phyloP scores from a whole-genome alignment of 1,284 basidiomycete genomes.

The Malassezia caprae region DNA sequence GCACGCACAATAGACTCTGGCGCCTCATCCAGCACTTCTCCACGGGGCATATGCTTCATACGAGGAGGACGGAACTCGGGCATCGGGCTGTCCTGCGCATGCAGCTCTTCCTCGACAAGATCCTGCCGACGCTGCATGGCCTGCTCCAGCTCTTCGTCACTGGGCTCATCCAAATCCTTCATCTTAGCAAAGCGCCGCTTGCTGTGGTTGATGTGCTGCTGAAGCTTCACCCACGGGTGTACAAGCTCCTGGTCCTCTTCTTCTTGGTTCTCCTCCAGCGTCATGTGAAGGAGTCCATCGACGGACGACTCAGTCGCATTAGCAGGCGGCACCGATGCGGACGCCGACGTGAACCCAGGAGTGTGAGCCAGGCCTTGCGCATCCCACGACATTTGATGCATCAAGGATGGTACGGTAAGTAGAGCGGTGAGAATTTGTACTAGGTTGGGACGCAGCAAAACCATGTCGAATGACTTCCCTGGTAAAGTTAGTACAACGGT shows the following conservation, averaged over 20 bases:
- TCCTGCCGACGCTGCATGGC: conserved; percentile 53
- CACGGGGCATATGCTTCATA: background rate
- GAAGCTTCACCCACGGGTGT: conserved; percentile 48
- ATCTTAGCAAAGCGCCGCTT: conserved; percentile 61
- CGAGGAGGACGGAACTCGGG: conserved; percentile 4
- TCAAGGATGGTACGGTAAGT: background rate
- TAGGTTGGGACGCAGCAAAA: background rate
- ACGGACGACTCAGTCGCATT: background rate
- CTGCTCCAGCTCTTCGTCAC: conserved; percentile 53
- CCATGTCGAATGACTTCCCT: background rate
- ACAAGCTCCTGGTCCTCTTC: background rate
- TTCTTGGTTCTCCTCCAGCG: background rate
- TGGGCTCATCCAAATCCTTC: conserved; percentile 56
- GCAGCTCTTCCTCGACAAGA: background rate
- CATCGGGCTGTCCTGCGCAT: background rate
- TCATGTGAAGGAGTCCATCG: background rate
- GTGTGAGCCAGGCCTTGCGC: background rate
- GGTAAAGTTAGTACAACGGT: background rate
- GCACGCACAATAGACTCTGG: background rate
- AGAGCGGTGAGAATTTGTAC: background rate
- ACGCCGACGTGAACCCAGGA: background rate
- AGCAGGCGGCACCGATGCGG: background rate
- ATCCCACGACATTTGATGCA: background rate
- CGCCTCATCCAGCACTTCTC: background rate
- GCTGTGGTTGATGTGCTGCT: conserved; percentile 63